Evolutionary conservation across 257 asterid species (phyloP).

Genomic region (Marsdenia floribunda): DNA sequence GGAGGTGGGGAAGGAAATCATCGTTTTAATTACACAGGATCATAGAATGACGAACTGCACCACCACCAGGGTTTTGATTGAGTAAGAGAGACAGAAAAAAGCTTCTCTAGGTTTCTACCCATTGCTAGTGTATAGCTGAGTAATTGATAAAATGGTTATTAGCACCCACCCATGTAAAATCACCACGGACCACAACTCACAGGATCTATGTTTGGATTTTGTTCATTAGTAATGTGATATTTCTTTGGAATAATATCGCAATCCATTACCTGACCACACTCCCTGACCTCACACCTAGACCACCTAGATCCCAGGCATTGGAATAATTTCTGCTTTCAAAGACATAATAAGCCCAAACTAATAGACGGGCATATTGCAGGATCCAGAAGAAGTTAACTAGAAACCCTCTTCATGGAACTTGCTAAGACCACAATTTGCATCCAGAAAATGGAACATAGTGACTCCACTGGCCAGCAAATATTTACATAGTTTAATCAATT

Average conservation of each 20-base stretch:
- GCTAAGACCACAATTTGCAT: too few species aligned
- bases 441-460: too few species aligned
- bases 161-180: constrained; percentile 68
- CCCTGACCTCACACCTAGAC: constrained; percentile 20
- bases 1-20: not conserved
- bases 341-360: too few species aligned
- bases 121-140: not conserved
- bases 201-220: constrained; percentile 1
- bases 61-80: not conserved
- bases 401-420: too few species aligned
- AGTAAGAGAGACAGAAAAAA: not conserved
- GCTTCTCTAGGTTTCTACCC: constrained; percentile 10
- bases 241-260: constrained; percentile 2
- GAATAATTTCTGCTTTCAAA: too few species aligned
- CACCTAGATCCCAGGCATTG: too few species aligned
- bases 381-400: too few species aligned
- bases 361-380: too few species aligned
- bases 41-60: not conserved
- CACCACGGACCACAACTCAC: constrained; percentile 12
- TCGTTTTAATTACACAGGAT: too few species aligned
- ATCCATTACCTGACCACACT: constrained; percentile 12
- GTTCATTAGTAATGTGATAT: not conserved
- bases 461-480: too few species aligned
- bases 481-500: too few species aligned
- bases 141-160: constrained; percentile 62